Percentiles rank a stretch among this genome's conserved stretches.
Evolutionary conservation across 2,329 filamentous ascomycete species (phyloP).

Genomic region (Colletotrichum orchidophilum): DNA sequence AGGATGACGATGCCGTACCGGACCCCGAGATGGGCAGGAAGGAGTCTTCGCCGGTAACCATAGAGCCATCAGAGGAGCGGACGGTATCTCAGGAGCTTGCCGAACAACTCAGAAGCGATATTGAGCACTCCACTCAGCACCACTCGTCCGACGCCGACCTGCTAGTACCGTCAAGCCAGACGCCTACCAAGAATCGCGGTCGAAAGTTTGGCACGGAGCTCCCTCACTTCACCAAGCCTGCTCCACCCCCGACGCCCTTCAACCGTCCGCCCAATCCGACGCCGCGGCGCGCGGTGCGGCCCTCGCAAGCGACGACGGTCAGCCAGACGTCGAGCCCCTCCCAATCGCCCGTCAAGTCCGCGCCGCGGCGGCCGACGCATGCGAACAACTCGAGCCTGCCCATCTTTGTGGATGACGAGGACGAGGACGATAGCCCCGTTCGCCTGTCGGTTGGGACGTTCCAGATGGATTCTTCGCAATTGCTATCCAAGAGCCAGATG

Average conservation of each 20-base stretch:
- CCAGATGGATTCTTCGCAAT: constrained; percentile 54
- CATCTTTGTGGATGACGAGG: constrained; percentile 35
- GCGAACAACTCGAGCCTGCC: constrained; percentile 35
- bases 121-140: constrained; percentile 44
- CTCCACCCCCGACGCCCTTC: constrained; percentile 27
- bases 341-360: constrained; percentile 41
- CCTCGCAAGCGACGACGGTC: constrained; percentile 47
- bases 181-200: constrained; percentile 1
- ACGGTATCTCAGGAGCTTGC: constrained; percentile 63
- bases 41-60: constrained; percentile 20
- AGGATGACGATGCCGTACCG: constrained; percentile 26
- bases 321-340: constrained; percentile 47
- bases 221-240: constrained; percentile 20
- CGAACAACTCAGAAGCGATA: constrained; percentile 59
- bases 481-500: constrained; percentile 62
- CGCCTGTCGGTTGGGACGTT: constrained; percentile 32
- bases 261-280: constrained; percentile 30
- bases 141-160: constrained; percentile 38
- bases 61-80: constrained; percentile 17
- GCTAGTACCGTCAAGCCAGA: constrained; percentile 45
- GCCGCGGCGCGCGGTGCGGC: constrained; percentile 27
- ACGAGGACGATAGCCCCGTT: constrained; percentile 38
- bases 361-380: constrained; percentile 37
- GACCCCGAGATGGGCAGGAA: constrained; percentile 14
- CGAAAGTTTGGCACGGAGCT: constrained; percentile 19